Conservation (phyloP, 306 rosid genomes). For the Ochetophila trinervis region DNA sequence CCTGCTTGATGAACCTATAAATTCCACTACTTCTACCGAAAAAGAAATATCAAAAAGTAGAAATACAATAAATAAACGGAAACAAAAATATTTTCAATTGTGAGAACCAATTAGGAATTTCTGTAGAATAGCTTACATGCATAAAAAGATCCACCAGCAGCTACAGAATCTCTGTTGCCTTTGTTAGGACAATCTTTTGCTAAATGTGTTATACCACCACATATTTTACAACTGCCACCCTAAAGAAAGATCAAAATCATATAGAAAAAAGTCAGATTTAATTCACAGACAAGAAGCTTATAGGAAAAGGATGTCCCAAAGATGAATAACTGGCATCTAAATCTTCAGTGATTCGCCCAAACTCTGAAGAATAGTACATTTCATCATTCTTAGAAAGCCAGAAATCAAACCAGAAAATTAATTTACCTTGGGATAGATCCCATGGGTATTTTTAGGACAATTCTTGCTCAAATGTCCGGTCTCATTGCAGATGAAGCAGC, state of each 20-base stretch:
- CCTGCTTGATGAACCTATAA: not conserved
- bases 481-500: slow-evolving; percentile 80
- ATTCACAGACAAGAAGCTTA: not conserved
- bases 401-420: not conserved
- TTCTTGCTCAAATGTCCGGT: slow-evolving; percentile 85
- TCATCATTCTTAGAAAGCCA: not conserved
- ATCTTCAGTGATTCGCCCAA: not conserved
- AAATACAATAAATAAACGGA: not conserved
- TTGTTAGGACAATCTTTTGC: slow-evolving; percentile 90
- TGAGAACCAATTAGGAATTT: slow-evolving; percentile 6
- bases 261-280: slow-evolving; percentile 18
- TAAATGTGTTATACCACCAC: slow-evolving; percentile 91
- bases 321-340: slow-evolving; percentile 3
- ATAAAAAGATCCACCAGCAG: slow-evolving; percentile 18
- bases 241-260: slow-evolving; percentile 22
- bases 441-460: slow-evolving; percentile 83
- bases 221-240: slow-evolving; percentile 96
- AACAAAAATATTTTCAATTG: not conserved
- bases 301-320: slow-evolving; percentile 1
- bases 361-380: not conserved
- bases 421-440: slow-evolving; percentile 91
- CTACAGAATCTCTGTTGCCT: slow-evolving; percentile 32
- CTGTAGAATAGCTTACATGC: slow-evolving; percentile 35
- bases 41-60: not conserved
- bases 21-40: not conserved